phyloP scores from a whole-genome alignment of 2,329 filamentous ascomycete genomes.

The Colletotrichum cordylinicola region DNA sequence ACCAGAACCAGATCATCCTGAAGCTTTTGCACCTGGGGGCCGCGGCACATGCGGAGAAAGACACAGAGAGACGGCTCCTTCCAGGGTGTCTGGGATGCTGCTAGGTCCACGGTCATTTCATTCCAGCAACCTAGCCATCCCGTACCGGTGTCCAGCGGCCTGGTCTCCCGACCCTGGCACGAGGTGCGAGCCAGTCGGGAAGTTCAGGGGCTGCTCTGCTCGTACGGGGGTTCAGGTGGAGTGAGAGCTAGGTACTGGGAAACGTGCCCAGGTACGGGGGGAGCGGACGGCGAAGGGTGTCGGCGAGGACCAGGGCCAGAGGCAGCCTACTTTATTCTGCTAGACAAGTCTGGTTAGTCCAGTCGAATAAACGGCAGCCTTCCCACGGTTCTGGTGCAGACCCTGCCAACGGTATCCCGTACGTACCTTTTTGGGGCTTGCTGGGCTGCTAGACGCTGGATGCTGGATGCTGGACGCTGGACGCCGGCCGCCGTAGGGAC shows the following conservation, averaged over 20 bases:
- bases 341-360: neutral
- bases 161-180: neutral
- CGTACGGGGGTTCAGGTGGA: neutral
- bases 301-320: neutral
- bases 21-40: neutral
- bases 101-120: neutral
- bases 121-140: neutral
- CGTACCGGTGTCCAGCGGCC: neutral
- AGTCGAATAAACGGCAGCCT: neutral
- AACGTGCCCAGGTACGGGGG: neutral
- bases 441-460: neutral
- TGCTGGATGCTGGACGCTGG: neutral
- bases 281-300: neutral
- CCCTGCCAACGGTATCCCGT: neutral
- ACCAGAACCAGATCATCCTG: neutral
- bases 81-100: neutral
- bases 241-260: neutral
- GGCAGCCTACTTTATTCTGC: neutral
- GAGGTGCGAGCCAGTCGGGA: slow-evolving; percentile 10
- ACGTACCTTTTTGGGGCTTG: neutral
- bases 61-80: neutral
- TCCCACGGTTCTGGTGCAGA: neutral
- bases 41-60: neutral
- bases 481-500: neutral
- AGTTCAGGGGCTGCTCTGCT: neutral